phyloP scores from a whole-genome alignment of 1,284 basidiomycete species.

The Boletus semigastroideus region DNA sequence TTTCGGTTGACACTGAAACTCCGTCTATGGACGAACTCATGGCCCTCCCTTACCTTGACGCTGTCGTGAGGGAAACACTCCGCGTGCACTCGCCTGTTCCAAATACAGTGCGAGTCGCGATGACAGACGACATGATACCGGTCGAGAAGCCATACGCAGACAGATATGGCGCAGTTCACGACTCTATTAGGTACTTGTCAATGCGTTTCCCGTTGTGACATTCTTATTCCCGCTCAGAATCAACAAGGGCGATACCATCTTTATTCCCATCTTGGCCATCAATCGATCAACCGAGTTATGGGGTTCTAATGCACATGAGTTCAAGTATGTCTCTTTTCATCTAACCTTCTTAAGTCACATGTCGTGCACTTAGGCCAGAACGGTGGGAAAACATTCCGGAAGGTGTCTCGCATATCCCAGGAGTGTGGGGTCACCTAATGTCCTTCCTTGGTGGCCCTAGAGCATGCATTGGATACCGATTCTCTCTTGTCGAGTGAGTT shows the following conservation, averaged over 20 bases:
- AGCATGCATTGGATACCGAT: conserved; percentile 71
- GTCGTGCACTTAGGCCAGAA: conserved; percentile 41
- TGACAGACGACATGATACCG: conserved; percentile 61
- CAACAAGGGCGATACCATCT: conserved; percentile 37
- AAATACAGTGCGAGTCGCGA: conserved; percentile 48
- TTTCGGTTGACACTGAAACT: conserved; percentile 46
- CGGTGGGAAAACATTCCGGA: conserved; percentile 56
- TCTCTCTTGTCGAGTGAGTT: conserved; percentile 65
- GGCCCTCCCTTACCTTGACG: conserved; percentile 59
- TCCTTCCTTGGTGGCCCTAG: conserved; percentile 62
- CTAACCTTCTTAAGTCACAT: neutral
- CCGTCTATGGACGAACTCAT: conserved; percentile 63
- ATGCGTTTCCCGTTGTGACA: neutral
- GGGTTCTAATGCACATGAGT: conserved; percentile 46
- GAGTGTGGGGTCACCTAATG: conserved; percentile 58
- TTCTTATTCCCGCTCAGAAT: conserved; percentile 28
- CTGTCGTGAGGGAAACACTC: conserved; percentile 68
- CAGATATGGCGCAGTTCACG: conserved; percentile 37
- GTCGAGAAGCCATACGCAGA: conserved; percentile 46
- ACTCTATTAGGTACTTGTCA: conserved; percentile 23
- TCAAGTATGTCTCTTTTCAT: conserved; percentile 12
- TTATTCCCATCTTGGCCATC: conserved; percentile 41
- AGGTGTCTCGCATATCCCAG: conserved; percentile 47
- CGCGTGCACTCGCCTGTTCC: conserved; percentile 66
- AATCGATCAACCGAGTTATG: conserved; percentile 43